Base-by-base conservation (phyloP, 257 asterid species). In the Solanum infundibuliforme region DNA sequence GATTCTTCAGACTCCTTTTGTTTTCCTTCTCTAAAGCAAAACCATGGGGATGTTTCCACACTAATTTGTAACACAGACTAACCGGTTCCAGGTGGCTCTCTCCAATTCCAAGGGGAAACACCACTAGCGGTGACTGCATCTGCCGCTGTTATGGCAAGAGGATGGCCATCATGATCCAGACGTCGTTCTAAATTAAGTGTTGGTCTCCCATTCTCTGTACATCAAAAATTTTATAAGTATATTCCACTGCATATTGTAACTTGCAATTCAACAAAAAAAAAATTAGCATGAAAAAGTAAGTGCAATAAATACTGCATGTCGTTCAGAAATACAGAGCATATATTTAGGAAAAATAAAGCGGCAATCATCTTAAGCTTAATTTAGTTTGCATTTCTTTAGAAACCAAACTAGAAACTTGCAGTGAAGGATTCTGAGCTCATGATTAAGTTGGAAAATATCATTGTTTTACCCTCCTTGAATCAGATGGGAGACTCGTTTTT, bases 81-180 rank as follows among this genome's bases (percentile, higher is more conserved):
- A 95, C 98, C 98, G 88, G 89, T 94, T 90, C 95, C 95, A 39
- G 98, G 95, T 62, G 97, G 93, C 88, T 90, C 98, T 90, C 98
- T 93, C 99, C 99, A 96, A 83, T 92, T 95, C 99, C 99, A 96
- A 4, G 99, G 98, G 88, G 99, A 95, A 89, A 89, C 95, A 69
- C 97, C 98, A 88, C 93, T 89, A 58, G 94, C 95, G 83, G 93
- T 95, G 89, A 95, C 98, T 74, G 96, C 96, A 85, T 95, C 98
- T 58, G 97, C 94, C 58, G 98, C 94, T 72, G 98, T 92, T 25
- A 95, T 94, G 71, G 98, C 98, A 86, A 96, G 98, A 87, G 98
- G 99, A 85, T 91, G 98, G 35, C 95, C 98, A 6, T 96, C 98
- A n/a, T 94, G 97, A 91, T 96, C 98, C 91, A 93, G 87, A 41